A percentile compares a stretch with the other conserved stretches of the same genome.
phyloP scores from a whole-genome alignment of 306 rosid genomes.

The Macrotyloma uniflorum region DNA sequence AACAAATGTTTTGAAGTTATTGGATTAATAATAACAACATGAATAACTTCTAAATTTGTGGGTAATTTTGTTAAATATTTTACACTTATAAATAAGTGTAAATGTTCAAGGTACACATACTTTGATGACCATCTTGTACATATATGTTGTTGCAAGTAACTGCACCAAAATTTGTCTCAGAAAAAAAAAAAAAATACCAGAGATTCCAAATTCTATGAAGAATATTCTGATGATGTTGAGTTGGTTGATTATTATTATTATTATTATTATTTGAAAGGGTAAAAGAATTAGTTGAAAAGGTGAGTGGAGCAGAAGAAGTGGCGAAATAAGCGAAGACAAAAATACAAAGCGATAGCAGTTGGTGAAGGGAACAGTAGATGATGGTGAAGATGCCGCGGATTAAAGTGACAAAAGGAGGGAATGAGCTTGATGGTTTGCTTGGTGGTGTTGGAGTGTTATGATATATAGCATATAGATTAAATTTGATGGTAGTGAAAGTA shows the following conservation, averaged over 20 bases:
- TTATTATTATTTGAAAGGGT: background rate
- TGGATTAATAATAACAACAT: background rate
- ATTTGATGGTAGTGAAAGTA: background rate
- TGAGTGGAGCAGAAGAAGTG: background rate
- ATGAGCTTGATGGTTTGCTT: background rate
- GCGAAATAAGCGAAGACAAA: background rate
- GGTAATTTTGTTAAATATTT: too few relatives aligned
- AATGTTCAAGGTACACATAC: background rate
- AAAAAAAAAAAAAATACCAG: background rate
- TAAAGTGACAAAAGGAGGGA: background rate
- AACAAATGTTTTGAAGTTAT: background rate
- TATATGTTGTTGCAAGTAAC: background rate
- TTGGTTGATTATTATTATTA: background rate
- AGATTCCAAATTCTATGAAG: background rate
- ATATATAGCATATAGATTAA: background rate
- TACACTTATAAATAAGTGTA: background rate
- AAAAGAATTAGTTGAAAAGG: background rate
- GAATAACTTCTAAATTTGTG: background rate
- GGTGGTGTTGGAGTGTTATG: background rate
- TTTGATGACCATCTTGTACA: background rate
- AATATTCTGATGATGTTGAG: background rate
- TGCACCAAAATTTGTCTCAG: background rate
- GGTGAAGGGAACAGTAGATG: background rate
- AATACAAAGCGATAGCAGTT: background rate
- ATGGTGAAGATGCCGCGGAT: background rate